Conservation (phyloP, 2,329 filamentous ascomycete species). For the Cyanodermella asteris region DNA sequence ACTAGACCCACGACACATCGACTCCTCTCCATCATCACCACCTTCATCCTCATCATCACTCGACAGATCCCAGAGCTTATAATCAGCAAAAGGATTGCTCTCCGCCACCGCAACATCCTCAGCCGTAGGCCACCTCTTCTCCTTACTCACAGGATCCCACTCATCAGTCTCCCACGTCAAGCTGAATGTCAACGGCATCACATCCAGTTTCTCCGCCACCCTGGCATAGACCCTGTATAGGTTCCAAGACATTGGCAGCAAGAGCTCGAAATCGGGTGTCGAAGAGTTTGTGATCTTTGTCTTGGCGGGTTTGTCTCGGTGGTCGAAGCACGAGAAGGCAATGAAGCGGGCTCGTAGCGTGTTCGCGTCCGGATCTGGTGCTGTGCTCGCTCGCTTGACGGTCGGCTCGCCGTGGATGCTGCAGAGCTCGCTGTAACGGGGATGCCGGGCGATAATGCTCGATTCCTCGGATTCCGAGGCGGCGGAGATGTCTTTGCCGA, state of each 20-base stretch:
- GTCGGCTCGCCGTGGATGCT: conserved; percentile 50
- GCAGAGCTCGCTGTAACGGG: conserved; percentile 30
- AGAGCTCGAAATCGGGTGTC: conserved; percentile 26
- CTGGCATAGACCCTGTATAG: conserved; percentile 66
- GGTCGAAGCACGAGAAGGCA: conserved; percentile 35
- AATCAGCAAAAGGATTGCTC: conserved; percentile 25
- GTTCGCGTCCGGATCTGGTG: conserved; percentile 38
- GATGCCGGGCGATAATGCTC: background rate
- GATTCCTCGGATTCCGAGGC: conserved; percentile 13
- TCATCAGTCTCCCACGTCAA: conserved; percentile 81
- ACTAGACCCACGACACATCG: conserved; percentile 6
- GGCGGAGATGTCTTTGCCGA: conserved; percentile 50
- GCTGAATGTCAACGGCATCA: conserved; percentile 40
- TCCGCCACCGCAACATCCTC: conserved; percentile 30
- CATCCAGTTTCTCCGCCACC: conserved; percentile 45
- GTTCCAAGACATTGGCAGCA: conserved; percentile 54
- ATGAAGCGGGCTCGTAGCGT: conserved; percentile 64
- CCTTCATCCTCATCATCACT: conserved; percentile 20
- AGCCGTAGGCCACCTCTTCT: conserved; percentile 31
- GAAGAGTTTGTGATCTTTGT: background rate
- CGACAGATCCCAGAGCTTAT: conserved; percentile 16
- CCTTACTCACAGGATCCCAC: conserved; percentile 63
- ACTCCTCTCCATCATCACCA: conserved; percentile 9
- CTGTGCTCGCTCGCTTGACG: conserved; percentile 21
- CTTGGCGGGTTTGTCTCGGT: conserved; percentile 6